Evolutionary conservation across 1,284 basidiomycete species (phyloP).

Genomic region (Pyrrhoderma noxium): DNA sequence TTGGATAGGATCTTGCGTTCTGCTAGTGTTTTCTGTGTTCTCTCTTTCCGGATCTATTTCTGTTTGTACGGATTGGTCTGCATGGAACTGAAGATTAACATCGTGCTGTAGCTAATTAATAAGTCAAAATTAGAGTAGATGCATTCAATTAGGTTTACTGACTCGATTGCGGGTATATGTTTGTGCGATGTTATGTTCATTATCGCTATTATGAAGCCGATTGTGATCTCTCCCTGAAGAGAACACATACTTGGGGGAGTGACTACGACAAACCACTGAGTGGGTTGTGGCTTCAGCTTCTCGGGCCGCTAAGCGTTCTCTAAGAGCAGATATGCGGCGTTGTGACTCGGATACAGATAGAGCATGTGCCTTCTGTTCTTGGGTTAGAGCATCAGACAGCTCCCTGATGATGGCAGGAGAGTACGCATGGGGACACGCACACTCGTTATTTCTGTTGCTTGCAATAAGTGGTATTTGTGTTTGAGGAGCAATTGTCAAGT

Average conservation of each 20-base stretch:
- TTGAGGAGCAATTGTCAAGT: conserved; percentile 34
- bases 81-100: background rate
- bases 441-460: background rate
- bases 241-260: background rate
- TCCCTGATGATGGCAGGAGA: conserved; percentile 36
- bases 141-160: too few species aligned
- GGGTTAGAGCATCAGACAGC: conserved; percentile 35
- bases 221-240: too few species aligned
- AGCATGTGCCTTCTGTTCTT: conserved; percentile 39
- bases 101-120: too few species aligned
- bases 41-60: background rate
- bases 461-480: background rate
- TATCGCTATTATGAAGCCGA: too few species aligned
- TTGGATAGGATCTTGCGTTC: background rate
- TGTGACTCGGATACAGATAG: conserved; percentile 35
- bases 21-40: background rate
- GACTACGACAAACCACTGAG: conserved; percentile 6
- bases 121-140: too few species aligned
- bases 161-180: too few species aligned
- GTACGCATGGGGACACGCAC: conserved; percentile 25
- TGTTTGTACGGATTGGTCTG: conserved; percentile 6
- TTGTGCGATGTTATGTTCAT: too few species aligned
- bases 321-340: conserved; percentile 37
- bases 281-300: conserved; percentile 41
- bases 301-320: conserved; percentile 47